A percentile compares a stretch with the other conserved stretches of the same genome.
phyloP scores from a whole-genome alignment of 768 basidiomycete species.

The Leccinellum luteum region DNA sequence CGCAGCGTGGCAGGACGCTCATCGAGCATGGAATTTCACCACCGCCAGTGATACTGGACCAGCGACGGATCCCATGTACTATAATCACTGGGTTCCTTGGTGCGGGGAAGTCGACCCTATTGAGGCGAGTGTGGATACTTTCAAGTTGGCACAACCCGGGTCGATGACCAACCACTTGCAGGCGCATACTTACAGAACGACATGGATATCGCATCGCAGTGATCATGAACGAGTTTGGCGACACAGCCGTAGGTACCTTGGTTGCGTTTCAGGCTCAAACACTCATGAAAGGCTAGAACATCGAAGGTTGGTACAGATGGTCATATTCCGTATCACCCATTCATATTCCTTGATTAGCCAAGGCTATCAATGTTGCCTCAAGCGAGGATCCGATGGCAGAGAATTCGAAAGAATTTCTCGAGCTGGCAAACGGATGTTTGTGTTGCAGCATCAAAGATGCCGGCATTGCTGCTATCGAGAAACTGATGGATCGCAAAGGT shows the following conservation, averaged over 20 bases:
- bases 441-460: conserved; percentile 97
- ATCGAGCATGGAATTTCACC: conserved; percentile 26
- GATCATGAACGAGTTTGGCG: conserved; percentile 98
- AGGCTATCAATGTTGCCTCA: conserved; percentile 80
- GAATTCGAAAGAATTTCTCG: conserved; percentile 81
- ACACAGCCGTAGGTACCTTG: conserved; percentile 69
- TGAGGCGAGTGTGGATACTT: conserved; percentile 48
- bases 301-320: conserved; percentile 64
- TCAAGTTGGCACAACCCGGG: neutral
- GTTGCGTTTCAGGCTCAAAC: conserved; percentile 9
- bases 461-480: conserved; percentile 91
- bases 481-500: conserved; percentile 82
- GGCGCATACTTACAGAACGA: conserved; percentile 85
- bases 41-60: conserved; percentile 3
- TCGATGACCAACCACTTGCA: conserved; percentile 24
- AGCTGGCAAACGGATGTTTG: conserved; percentile 94
- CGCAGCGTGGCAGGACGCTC: conserved; percentile 25
- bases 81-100: conserved; percentile 96
- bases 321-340: neutral
- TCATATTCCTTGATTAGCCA: conserved; percentile 48
- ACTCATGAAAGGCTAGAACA: conserved; percentile 55
- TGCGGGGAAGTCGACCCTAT: conserved; percentile 89
- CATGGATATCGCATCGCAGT: conserved; percentile 97
- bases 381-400: conserved; percentile 58
- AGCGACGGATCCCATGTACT: conserved; percentile 72